These are phyloP conservation scores for Globisporangium recalcitrans DNA, from an alignment of 352 stramenopile genomes.

Conservation along the genomic window DNA sequence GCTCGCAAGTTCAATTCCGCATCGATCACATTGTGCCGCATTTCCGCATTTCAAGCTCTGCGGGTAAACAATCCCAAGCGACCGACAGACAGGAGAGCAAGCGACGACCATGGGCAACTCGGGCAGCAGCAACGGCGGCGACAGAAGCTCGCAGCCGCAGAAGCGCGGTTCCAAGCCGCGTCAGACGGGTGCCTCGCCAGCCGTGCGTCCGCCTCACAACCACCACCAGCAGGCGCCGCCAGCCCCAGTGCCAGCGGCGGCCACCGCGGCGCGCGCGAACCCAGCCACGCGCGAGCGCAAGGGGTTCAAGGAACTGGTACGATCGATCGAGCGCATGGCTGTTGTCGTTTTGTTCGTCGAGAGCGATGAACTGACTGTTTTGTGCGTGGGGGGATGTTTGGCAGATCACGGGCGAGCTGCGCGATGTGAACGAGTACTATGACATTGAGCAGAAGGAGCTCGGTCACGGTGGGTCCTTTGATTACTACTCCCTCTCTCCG, in stretches of 20 bases:
- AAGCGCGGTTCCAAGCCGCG: constrained; percentile 28
- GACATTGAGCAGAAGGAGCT: constrained; percentile 88
- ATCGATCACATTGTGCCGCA: not conserved
- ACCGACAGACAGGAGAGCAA: not conserved
- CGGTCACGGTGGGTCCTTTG: constrained; percentile 41
- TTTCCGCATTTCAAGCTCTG: constrained; percentile 5
- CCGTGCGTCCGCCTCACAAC: constrained; percentile 13
- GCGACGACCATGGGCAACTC: constrained; percentile 57
- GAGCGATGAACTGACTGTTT: not conserved
- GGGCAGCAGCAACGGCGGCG: constrained; percentile 38
- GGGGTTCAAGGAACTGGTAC: constrained; percentile 65
- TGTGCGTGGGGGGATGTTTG: constrained; percentile 3
- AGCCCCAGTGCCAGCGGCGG: constrained; percentile 14
- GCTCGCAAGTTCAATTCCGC: constrained; percentile 6
- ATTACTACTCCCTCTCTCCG: not conserved
- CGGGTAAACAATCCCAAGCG: not conserved
- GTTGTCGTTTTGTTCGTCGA: not conserved
- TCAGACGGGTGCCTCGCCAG: constrained; percentile 20
- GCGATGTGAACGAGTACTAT: constrained; percentile 83
- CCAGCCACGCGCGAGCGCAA: constrained; percentile 52
- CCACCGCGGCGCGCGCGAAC: constrained; percentile 25
- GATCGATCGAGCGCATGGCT: not conserved
- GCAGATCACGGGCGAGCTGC: constrained; percentile 79
- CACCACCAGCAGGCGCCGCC: constrained; percentile 20
- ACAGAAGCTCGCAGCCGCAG: constrained; percentile 12